These are phyloP conservation scores for Fremontodendron californicum DNA, from an alignment of 345 rosid species.

Conservation along the genomic window DNA sequence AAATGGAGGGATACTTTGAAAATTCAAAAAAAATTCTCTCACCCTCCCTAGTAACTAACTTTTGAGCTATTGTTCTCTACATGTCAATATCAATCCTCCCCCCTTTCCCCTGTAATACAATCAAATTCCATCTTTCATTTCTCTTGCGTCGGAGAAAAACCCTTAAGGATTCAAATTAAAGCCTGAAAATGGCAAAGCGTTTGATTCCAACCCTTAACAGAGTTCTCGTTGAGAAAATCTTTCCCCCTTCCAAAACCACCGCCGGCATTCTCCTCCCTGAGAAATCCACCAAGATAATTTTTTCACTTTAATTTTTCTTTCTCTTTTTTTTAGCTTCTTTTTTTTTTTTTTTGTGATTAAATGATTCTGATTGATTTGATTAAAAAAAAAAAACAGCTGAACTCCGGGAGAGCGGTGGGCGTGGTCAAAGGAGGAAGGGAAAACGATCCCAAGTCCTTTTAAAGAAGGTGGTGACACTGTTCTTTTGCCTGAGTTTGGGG, in stretches of 20 bases:
- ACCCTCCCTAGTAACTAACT: no score
- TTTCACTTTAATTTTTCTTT: not conserved
- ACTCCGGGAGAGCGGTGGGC: slow-evolving; percentile 74
- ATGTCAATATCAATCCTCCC: no score
- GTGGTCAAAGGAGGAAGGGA: slow-evolving; percentile 79
- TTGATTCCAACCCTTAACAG: slow-evolving; percentile 72
- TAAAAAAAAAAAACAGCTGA: slow-evolving; percentile 42
- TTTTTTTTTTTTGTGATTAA: not conserved
- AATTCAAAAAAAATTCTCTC: no score
- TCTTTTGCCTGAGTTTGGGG: slow-evolving; percentile 77
- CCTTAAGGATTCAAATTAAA: not conserved
- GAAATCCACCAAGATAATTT: slow-evolving; percentile 52
- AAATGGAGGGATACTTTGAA: no score
- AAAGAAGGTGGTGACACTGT: slow-evolving; percentile 94
- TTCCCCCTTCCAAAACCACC: slow-evolving; percentile 73
- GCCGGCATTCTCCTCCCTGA: slow-evolving; percentile 83
- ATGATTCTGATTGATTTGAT: slow-evolving; percentile 9
- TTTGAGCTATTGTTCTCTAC: no score
- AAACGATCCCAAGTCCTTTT: slow-evolving; percentile 47
- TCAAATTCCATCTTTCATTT: no score
- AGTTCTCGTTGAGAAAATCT: slow-evolving; percentile 64
- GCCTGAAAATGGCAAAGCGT: slow-evolving; percentile 67
- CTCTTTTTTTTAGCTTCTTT: not conserved
- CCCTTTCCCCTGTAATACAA: no score
- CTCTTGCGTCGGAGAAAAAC: not conserved